phyloP scores from a whole-genome alignment of 2,329 filamentous ascomycete genomes.

The Penicillium sp. region DNA sequence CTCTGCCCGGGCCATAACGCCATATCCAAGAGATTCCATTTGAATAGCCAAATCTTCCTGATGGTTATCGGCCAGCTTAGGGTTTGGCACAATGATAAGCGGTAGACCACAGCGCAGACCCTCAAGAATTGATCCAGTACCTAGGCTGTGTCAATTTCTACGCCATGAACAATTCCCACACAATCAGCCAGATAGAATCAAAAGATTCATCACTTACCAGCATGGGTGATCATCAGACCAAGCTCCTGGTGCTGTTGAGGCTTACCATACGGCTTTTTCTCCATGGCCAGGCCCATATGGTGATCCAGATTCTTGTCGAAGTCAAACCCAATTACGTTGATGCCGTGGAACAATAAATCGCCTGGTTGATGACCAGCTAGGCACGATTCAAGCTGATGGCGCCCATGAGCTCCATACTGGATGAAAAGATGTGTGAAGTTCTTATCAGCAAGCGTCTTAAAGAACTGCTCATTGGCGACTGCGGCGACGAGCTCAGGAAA shows the following conservation, averaged over 20 bases:
- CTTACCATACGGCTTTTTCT: constrained; percentile 31
- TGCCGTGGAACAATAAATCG: constrained; percentile 31
- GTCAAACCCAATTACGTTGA: constrained; percentile 63
- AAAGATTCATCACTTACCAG: constrained; percentile 56
- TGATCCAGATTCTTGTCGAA: constrained; percentile 63
- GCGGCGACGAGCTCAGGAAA: constrained; percentile 72
- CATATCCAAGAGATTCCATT: constrained; percentile 72
- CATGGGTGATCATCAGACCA: constrained; percentile 84
- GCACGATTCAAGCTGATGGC: constrained; percentile 51
- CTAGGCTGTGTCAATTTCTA: constrained; percentile 46
- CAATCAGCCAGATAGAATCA: no score
- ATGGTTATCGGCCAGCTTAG: constrained; percentile 80
- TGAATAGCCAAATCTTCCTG: constrained; percentile 82
- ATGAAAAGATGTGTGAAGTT: constrained; percentile 72
- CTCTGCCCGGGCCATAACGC: constrained; percentile 68
- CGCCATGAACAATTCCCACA: constrained; percentile 9
- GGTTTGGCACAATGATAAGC: constrained; percentile 88
- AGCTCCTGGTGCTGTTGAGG: constrained; percentile 41
- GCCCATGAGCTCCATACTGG: constrained; percentile 75
- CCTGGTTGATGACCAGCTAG: constrained; percentile 24
- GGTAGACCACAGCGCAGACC: constrained; percentile 72
- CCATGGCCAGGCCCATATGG: constrained; percentile 58
- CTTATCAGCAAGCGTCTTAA: constrained; percentile 57
- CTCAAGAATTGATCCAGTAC: constrained; percentile 86
- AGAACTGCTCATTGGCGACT: constrained; percentile 62